Evolutionary conservation across 805 yeast species (phyloP).

Genomic region (Barnettozyma sucrosica): DNA sequence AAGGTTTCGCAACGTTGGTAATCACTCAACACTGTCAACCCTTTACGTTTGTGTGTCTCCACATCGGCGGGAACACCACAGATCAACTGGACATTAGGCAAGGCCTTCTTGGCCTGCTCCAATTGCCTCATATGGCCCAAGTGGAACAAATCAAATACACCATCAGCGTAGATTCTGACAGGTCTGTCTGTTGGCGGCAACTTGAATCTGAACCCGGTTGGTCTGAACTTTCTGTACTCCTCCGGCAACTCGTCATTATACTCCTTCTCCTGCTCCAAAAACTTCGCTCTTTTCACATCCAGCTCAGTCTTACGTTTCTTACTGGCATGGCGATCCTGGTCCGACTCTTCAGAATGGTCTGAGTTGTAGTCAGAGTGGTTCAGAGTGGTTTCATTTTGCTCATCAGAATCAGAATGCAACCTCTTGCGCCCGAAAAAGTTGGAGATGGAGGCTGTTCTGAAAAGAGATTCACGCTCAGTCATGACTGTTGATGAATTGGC

Average conservation of each 20-base stretch:
- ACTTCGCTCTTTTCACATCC: constrained; percentile 23
- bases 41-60: constrained; percentile 88
- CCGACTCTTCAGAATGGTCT: constrained; percentile 8
- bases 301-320: constrained; percentile 24
- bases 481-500: background rate
- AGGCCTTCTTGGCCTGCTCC: constrained; percentile 92
- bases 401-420: constrained; percentile 6
- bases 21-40: constrained; percentile 86
- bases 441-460: constrained; percentile 8
- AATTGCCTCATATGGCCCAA: constrained; percentile 96
- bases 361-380: constrained; percentile 2
- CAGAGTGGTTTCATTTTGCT: background rate
- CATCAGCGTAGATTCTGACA: constrained; percentile 94
- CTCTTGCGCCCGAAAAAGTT: constrained; percentile 9
- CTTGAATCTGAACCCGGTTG: constrained; percentile 71
- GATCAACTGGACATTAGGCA: constrained; percentile 77
- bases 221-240: constrained; percentile 70
- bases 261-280: constrained; percentile 45
- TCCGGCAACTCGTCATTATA: constrained; percentile 63
- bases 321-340: constrained; percentile 2
- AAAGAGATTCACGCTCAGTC: constrained; percentile 7
- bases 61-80: constrained; percentile 90
- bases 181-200: constrained; percentile 83
- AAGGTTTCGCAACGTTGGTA: constrained; percentile 87
- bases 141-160: constrained; percentile 94